Evolutionary conservation across 495 filamentous ascomycete species (phyloP), one percentile per base, ranked within the genome.

Genomic region (Neurospora sp.): DNA sequence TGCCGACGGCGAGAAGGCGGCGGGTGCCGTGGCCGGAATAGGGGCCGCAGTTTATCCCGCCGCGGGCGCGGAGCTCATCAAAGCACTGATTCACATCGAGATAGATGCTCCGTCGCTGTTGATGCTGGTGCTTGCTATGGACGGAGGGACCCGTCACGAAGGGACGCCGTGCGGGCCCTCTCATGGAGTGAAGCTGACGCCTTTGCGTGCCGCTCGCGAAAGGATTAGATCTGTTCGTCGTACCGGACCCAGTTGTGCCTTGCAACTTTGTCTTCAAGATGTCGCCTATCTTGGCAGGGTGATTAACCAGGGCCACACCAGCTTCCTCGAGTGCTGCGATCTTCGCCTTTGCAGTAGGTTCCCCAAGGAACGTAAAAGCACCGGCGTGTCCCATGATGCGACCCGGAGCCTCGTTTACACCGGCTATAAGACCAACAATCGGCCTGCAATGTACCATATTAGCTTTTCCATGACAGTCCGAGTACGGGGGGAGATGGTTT

Each of bases 331-430:
- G 85, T 18, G 87, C 86, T 31, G 86, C 84, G 72, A 92, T 89
- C 81, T 96, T 96, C 16, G 84, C 84, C 39, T 82, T 81, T 0
- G 90, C 88, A 72, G 86, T 85, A 9, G 89, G 89, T 74, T 96
- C 92, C 18, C 90, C 90, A 10, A 88, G 84, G 0, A 89, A 85
- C 39, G 87, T 85, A 83, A 93, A 92, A 40, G 94, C 94, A 18
- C 94, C 94, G 16, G 93, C 92, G 81, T 97, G 94, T 23, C 94
- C 94, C 93, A 97, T 96, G 41, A 94, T 86, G n/a, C 87, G 86
- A 1, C 91, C 91, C 18, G 84, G 81, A 8, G 86, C 85, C 41
- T 92, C 91, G 41, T 89, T 82, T 40, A 90, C 77, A 1, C 94
- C 94, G 38, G 89, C 93, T 59, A 97, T 84, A 10, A 96, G 84